phyloP scores from a whole-genome alignment of 139 green algal species.

The Coelastrella sp. region DNA sequence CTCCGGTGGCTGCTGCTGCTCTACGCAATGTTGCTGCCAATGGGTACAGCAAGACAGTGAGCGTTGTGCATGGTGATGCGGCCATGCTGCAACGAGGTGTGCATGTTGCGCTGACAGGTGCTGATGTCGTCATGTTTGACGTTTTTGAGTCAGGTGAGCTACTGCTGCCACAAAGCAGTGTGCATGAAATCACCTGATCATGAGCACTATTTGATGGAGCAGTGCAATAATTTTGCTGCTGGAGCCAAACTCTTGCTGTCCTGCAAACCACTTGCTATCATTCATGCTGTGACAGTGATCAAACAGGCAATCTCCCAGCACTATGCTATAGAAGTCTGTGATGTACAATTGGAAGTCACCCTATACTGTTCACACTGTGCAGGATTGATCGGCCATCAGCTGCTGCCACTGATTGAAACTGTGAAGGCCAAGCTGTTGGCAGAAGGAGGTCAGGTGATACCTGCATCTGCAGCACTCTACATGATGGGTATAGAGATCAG shows the following conservation, averaged over 20 bases:
- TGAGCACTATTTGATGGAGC: too few species aligned
- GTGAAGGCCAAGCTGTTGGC: slow-evolving; percentile 66
- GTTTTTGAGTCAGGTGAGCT: slow-evolving; percentile 47
- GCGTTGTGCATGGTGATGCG: slow-evolving; percentile 41
- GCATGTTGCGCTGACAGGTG: slow-evolving; percentile 23
- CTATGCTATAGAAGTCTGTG: too few species aligned
- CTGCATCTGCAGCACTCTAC: slow-evolving; percentile 75
- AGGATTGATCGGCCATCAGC: slow-evolving; percentile 71
- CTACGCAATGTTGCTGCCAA: slow-evolving; percentile 34
- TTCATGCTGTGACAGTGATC: too few species aligned
- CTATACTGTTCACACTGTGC: too few species aligned
- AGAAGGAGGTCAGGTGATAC: slow-evolving; percentile 66
- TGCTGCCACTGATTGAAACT: slow-evolving; percentile 69
- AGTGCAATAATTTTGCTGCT: too few species aligned
- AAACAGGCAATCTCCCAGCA: too few species aligned
- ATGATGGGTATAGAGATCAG: slow-evolving; percentile 59
- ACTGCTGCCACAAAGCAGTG: too few species aligned
- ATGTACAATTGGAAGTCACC: too few species aligned
- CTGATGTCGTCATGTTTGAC: slow-evolving; percentile 42
- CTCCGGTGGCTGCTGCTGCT: slow-evolving; percentile 8
- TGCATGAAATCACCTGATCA: too few species aligned
- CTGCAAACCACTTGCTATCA: too few species aligned
- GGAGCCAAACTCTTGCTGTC: too few species aligned
- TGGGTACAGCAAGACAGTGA: background rate
- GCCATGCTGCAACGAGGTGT: slow-evolving; percentile 7